Conservation (phyloP, 2,329 filamentous ascomycete genomes). For the Trichoderma atroviride region DNA sequence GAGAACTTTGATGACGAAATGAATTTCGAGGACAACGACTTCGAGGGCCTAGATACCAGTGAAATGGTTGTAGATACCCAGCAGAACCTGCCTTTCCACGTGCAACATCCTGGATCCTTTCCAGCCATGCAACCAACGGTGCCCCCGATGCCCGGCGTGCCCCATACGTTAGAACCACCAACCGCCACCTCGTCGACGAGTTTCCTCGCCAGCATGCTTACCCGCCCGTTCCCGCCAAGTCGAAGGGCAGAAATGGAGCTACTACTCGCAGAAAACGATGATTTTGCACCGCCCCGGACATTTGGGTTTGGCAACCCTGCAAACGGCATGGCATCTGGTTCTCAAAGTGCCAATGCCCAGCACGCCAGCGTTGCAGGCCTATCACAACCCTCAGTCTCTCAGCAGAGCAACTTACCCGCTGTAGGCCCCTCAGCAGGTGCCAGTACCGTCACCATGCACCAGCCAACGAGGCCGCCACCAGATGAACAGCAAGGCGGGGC, state of each 20-base stretch:
- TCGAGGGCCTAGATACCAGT: constrained; percentile 45
- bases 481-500: constrained; percentile 29
- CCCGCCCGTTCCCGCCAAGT: constrained; percentile 29
- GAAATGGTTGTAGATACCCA: constrained; percentile 45
- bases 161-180: constrained; percentile 32
- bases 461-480: constrained; percentile 29
- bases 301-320: constrained; percentile 31
- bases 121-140: constrained; percentile 30
- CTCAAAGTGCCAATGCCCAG: constrained; percentile 24
- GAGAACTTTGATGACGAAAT: constrained; percentile 48
- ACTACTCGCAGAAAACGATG: background rate
- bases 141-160: constrained; percentile 37
- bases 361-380: constrained; percentile 40
- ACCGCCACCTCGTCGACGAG: constrained; percentile 4
- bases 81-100: constrained; percentile 32
- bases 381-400: constrained; percentile 31
- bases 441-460: constrained; percentile 44
- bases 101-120: constrained; percentile 19
- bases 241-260: constrained; percentile 32
- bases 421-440: constrained; percentile 37
- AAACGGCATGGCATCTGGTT: constrained; percentile 29
- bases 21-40: constrained; percentile 49
- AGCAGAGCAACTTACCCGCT: constrained; percentile 33
- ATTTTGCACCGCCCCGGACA: background rate
- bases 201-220: constrained; percentile 16